Conservation (phyloP, 2,329 filamentous ascomycete species). For the Fusarium tricinctum region DNA sequence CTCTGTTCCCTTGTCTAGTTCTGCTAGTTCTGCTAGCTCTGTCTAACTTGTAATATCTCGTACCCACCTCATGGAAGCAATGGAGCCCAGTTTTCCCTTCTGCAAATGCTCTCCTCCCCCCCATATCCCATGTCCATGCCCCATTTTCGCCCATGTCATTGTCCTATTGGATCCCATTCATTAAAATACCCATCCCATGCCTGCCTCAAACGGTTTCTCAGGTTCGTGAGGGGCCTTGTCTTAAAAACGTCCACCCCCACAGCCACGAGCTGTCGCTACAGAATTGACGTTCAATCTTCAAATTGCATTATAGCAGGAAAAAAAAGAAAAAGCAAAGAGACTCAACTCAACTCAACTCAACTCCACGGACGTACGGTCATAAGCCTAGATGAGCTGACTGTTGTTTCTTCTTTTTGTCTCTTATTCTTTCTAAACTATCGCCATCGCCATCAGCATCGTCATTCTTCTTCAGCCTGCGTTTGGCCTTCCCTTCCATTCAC, state of each 20-base stretch:
- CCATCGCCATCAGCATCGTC: conserved; percentile 14
- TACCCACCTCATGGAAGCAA: conserved; percentile 40
- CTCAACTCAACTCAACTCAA: conserved; percentile 9
- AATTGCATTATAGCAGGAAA: background rate
- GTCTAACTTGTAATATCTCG: conserved; percentile 1
- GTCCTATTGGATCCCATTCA: conserved; percentile 34
- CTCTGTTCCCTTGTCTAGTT: background rate
- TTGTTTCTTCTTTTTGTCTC: background rate
- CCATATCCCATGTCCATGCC: background rate
- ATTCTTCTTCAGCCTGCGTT: conserved; percentile 28
- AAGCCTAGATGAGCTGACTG: conserved; percentile 6
- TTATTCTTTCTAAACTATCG: background rate
- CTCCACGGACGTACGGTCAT: conserved; percentile 19
- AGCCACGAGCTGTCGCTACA: conserved; percentile 19
- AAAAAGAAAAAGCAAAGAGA: conserved; percentile 3
- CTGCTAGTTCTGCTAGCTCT: too few relatives aligned
- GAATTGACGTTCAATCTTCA: conserved; percentile 17
- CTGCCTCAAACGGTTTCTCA: conserved; percentile 42
- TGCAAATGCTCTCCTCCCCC: background rate
- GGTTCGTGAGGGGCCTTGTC: conserved; percentile 37
- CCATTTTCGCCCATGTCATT: conserved; percentile 25
- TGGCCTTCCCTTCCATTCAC: conserved; percentile 19
- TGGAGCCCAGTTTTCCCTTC: conserved; percentile 29
- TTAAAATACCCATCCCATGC: conserved; percentile 30
- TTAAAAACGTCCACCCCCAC: conserved; percentile 44